Percentiles rank a stretch among this genome's conserved stretches.
phyloP scores from a whole-genome alignment of 768 basidiomycete species.

The Crepidotus variabilis region DNA sequence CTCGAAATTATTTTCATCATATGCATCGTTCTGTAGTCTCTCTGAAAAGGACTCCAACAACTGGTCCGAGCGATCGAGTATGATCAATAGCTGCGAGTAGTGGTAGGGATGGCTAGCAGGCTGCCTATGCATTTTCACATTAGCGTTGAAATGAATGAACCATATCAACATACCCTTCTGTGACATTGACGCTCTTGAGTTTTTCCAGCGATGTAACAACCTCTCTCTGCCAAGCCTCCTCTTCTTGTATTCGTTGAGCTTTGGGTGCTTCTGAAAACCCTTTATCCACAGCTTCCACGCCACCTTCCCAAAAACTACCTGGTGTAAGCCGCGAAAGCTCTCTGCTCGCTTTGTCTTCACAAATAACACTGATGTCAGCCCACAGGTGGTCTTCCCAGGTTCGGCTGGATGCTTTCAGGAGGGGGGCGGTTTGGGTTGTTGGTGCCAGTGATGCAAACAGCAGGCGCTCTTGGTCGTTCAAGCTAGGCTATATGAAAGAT shows the following conservation, averaged over 20 bases:
- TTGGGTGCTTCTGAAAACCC: constrained; percentile 23
- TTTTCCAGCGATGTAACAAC: constrained; percentile 54
- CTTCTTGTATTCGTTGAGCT: constrained; percentile 33
- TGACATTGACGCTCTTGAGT: constrained; percentile 52
- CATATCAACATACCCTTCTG: constrained; percentile 52
- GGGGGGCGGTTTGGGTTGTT: constrained; percentile 56
- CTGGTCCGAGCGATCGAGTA: constrained; percentile 62
- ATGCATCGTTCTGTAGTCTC: constrained; percentile 49
- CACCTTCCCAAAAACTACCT: constrained; percentile 80
- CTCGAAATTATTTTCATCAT: constrained; percentile 13
- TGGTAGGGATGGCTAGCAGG: constrained; percentile 76
- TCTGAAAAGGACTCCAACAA: constrained; percentile 68
- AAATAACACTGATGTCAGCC: constrained; percentile 79
- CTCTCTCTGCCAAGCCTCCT: constrained; percentile 66
- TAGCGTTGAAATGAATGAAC: constrained; percentile 2
- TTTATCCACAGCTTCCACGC: constrained; percentile 41
- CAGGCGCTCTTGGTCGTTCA: constrained; percentile 74
- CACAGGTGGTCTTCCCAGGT: constrained; percentile 97
- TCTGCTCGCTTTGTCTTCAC: constrained; percentile 74
- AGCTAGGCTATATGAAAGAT: constrained; percentile 33
- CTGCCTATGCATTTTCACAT: constrained; percentile 31
- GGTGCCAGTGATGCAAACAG: constrained; percentile 86
- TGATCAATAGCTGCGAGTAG: constrained; percentile 75
- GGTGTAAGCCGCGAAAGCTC: constrained; percentile 60
- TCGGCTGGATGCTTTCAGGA: constrained; percentile 71